Evolutionary conservation across 129 eudicot genomes (phyloP).

Genomic region (carrot (Daucus carota)): DNA sequence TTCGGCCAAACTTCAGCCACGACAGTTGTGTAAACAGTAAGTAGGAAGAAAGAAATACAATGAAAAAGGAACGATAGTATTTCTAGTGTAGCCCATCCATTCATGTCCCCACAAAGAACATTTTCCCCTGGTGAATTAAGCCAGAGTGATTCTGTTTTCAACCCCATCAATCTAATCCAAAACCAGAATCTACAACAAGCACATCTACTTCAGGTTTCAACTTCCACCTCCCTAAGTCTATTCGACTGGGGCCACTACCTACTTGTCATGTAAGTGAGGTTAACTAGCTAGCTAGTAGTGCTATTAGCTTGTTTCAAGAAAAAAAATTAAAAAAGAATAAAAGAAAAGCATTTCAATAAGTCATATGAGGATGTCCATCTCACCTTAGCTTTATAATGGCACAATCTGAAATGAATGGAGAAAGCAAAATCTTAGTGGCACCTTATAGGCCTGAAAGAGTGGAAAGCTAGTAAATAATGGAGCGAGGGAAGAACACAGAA

Average conservation of each 20-base stretch:
- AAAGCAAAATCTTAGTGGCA: not conserved
- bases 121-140: slow-evolving; percentile 20
- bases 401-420: not conserved
- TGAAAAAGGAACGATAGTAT: not conserved
- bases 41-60: not conserved
- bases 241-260: slow-evolving; percentile 17
- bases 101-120: slow-evolving; percentile 36
- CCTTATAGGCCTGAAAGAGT: not conserved
- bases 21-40: slow-evolving; percentile 25
- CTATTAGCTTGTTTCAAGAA: not conserved
- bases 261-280: not conserved
- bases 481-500: slow-evolving; percentile 24
- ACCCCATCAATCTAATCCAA: slow-evolving; percentile 43
- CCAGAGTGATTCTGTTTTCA: slow-evolving; percentile 25
- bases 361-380: slow-evolving; percentile 16
- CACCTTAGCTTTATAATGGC: slow-evolving; percentile 19
- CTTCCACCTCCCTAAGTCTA: slow-evolving; percentile 27
- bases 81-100: slow-evolving; percentile 37
- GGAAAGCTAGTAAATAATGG: slow-evolving; percentile 25
- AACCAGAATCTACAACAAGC: slow-evolving; percentile 11
- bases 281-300: not conserved
- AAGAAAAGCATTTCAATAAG: slow-evolving; percentile 5
- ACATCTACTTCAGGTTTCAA: slow-evolving; percentile 20
- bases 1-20: slow-evolving; percentile 18
- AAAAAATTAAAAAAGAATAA: too few species aligned